These are phyloP conservation scores for Kuraishia cidri DNA, from an alignment of 805 yeast species.

Conservation along the genomic window DNA sequence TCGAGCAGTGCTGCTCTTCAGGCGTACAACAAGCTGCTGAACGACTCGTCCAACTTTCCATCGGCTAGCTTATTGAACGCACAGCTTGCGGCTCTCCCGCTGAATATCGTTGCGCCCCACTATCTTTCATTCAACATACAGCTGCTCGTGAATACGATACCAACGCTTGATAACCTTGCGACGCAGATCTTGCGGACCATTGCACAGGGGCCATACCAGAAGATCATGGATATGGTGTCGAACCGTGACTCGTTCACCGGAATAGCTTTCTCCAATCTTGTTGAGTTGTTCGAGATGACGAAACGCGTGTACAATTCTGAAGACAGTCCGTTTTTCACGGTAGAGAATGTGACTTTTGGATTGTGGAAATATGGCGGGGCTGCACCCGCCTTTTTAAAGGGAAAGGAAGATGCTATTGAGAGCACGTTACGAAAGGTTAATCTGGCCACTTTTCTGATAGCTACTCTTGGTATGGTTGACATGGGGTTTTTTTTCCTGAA, in stretches of 20 bases:
- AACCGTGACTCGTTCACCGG: constrained; percentile 58
- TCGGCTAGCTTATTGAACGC: constrained; percentile 23
- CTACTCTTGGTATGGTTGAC: constrained; percentile 75
- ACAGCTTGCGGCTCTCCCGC: constrained; percentile 53
- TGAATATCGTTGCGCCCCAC: constrained; percentile 47
- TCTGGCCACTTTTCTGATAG: constrained; percentile 80
- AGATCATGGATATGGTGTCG: constrained; percentile 61
- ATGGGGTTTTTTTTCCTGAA: constrained; percentile 84
- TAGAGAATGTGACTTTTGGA: constrained; percentile 64
- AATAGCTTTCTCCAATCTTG: constrained; percentile 53
- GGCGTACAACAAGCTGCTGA: constrained; percentile 5
- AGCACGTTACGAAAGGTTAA: constrained; percentile 76
- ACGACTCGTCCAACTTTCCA: constrained; percentile 7
- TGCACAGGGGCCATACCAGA: constrained; percentile 69
- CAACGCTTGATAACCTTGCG: constrained; percentile 73
- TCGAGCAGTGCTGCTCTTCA: constrained; percentile 6
- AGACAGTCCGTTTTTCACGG: constrained; percentile 66
- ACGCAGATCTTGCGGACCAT: constrained; percentile 71
- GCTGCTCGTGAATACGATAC: constrained; percentile 57
- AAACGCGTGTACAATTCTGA: constrained; percentile 57
- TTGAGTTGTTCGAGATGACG: constrained; percentile 72
- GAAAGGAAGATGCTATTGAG: constrained; percentile 52
- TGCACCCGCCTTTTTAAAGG: constrained; percentile 48
- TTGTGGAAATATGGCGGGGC: constrained; percentile 56
- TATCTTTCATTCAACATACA: constrained; percentile 54